Conservation (phyloP, 345 rosid genomes). For the Aurinia saxatilis region DNA sequence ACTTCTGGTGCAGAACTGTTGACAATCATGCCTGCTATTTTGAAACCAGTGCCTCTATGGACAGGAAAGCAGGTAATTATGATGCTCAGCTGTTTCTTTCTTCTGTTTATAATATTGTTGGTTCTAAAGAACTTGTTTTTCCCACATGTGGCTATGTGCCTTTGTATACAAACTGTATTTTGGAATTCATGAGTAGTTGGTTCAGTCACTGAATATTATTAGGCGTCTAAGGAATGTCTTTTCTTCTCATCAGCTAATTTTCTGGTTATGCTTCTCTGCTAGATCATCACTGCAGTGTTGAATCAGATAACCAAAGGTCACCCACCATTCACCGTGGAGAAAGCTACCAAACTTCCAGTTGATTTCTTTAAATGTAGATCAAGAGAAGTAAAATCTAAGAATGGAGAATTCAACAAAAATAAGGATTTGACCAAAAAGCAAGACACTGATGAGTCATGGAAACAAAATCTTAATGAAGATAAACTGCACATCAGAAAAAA, state of each 20-base stretch:
- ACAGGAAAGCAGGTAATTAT: constrained; percentile 90
- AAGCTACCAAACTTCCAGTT: constrained; percentile 60
- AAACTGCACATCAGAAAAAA: constrained; percentile 59
- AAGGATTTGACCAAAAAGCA: constrained; percentile 12
- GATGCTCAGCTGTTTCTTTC: background rate
- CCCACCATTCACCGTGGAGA: constrained; percentile 79
- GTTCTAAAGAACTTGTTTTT: background rate
- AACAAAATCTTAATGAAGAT: constrained; percentile 53
- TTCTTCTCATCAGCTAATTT: constrained; percentile 2
- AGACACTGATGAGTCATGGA: constrained; percentile 21
- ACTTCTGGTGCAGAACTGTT: constrained; percentile 44
- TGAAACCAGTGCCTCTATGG: constrained; percentile 91
- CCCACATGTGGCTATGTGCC: background rate
- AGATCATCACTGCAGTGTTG: constrained; percentile 69
- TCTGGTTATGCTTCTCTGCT: constrained; percentile 10
- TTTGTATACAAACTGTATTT: constrained; percentile 4
- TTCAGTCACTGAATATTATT: background rate
- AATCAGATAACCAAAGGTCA: constrained; percentile 63
- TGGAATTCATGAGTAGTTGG: background rate
- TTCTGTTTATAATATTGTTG: background rate
- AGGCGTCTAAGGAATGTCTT: background rate
- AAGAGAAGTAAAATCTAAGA: constrained; percentile 15
- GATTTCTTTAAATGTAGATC: constrained; percentile 60
- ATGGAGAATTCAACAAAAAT: background rate
- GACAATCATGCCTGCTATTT: constrained; percentile 52